A percentile compares a stretch with the other conserved stretches of the same genome.
Evolutionary conservation across 768 basidiomycete species (phyloP).

Genomic region (Serendipita indica): DNA sequence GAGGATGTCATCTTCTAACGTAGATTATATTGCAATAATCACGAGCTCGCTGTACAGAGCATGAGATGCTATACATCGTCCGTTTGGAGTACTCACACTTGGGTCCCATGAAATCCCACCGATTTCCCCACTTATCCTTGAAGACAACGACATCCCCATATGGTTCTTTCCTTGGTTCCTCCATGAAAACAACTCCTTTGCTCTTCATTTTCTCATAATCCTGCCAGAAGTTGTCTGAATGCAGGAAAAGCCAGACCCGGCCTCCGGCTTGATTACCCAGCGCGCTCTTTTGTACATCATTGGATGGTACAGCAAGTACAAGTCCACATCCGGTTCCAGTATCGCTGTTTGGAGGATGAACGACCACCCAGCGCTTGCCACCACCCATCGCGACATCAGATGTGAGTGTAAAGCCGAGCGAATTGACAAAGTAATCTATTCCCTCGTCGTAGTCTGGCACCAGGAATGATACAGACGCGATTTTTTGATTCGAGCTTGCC

Average conservation of each 20-base stretch:
- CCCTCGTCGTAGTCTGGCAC: slow-evolving; percentile 4
- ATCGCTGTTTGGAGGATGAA: neutral
- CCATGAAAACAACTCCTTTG: neutral
- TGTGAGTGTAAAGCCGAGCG: neutral
- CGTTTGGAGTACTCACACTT: neutral
- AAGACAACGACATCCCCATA: slow-evolving; percentile 4
- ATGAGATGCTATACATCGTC: too few species aligned
- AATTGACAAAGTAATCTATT: neutral
- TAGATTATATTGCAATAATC: too few species aligned
- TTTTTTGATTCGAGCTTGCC: neutral
- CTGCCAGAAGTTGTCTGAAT: neutral
- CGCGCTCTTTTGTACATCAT: neutral
- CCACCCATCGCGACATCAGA: neutral
- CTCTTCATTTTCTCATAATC: neutral
- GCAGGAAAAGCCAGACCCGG: neutral
- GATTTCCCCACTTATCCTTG: neutral
- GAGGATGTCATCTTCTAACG: slow-evolving; percentile 82
- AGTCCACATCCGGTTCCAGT: neutral
- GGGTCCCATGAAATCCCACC: neutral
- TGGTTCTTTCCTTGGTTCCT: neutral
- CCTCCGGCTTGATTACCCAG: slow-evolving; percentile 3
- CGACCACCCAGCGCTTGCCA: slow-evolving; percentile 1
- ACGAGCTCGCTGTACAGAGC: too few species aligned
- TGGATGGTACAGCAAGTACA: neutral
- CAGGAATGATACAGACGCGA: neutral